Percentiles rank a stretch among this genome's conserved stretches.
These are phyloP conservation scores for Teratosphaeria epicoccoides DNA, from an alignment of 2,329 filamentous ascomycete genomes.

Conservation along the genomic window DNA sequence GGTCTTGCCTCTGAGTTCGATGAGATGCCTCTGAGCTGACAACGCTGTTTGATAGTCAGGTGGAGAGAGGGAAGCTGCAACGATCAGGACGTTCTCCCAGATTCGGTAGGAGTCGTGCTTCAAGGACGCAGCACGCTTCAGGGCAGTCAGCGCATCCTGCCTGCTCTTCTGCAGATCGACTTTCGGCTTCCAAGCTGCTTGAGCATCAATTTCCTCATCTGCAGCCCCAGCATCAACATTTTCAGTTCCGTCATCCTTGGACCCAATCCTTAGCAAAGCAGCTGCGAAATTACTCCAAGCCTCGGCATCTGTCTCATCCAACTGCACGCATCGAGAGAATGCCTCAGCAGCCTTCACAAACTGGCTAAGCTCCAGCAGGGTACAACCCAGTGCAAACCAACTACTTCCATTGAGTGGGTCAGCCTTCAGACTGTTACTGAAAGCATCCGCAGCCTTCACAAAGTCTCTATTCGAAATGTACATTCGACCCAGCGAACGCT, in stretches of 20 bases:
- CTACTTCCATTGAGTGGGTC: constrained; percentile 73
- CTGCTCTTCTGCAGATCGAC: constrained; percentile 42
- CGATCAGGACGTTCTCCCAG: constrained; percentile 91
- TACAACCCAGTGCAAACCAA: constrained; percentile 87
- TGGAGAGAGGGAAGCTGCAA: constrained; percentile 67
- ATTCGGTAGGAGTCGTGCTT: constrained; percentile 84
- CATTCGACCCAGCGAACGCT: constrained; percentile 73
- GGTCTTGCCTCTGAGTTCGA: constrained; percentile 56
- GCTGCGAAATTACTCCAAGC: constrained; percentile 93
- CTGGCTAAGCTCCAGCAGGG: constrained; percentile 63
- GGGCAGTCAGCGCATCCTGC: constrained; percentile 66
- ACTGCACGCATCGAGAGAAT: constrained; percentile 70
- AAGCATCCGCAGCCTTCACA: constrained; percentile 62
- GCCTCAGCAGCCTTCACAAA: constrained; percentile 74
- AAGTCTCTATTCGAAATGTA: constrained; percentile 59
- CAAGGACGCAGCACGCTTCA: constrained; percentile 75
- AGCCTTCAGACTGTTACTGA: constrained; percentile 62
- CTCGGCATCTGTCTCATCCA: constrained; percentile 80
- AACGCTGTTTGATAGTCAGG: constrained; percentile 67
- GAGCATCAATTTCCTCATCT: constrained; percentile 24
- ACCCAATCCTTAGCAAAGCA: constrained; percentile 48
- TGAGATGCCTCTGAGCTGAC: constrained; percentile 60
- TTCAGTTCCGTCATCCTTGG: constrained; percentile 10
- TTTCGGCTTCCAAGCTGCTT: constrained; percentile 11
- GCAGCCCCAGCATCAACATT: constrained; percentile 6